Conservation (phyloP, 2,329 filamentous ascomycete genomes). For the Ceratocystis huliohia region DNA sequence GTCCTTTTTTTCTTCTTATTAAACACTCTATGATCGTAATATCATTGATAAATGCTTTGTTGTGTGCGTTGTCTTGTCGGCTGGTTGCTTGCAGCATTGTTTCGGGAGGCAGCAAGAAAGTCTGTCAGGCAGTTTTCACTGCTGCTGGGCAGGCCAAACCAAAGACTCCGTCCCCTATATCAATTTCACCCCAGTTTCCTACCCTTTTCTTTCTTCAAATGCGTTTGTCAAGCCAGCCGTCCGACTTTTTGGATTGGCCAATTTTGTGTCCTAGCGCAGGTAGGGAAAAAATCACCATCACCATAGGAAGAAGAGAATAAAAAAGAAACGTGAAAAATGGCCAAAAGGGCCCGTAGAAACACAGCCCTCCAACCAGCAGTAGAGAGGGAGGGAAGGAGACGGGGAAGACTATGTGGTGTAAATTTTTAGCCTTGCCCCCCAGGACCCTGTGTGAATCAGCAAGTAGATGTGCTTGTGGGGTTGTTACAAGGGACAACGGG, state of each 20-base stretch:
- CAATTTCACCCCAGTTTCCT: neutral
- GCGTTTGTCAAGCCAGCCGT: neutral
- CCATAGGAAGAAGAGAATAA: neutral
- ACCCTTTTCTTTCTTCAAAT: neutral
- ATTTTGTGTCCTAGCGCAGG: neutral
- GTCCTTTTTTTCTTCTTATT: neutral
- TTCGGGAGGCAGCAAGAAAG: neutral
- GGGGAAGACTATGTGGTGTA: neutral
- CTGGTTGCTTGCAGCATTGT: conserved; percentile 6
- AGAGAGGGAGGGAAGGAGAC: neutral
- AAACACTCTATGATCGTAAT: neutral
- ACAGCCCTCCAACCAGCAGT: conserved; percentile 2
- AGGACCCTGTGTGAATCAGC: conserved; percentile 9
- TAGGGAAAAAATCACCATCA: neutral
- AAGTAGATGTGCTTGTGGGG: neutral
- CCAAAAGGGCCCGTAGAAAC: conserved; percentile 1
- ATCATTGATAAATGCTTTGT: neutral
- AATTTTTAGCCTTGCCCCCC: neutral
- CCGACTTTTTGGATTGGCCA: neutral
- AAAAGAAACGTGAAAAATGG: neutral
- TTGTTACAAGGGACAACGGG: neutral
- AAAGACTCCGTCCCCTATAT: neutral
- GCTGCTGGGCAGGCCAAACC: neutral
- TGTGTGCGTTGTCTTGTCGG: neutral
- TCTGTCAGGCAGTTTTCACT: neutral